These are phyloP conservation scores for Hygrophila difformis DNA, from an alignment of 257 asterid genomes.

Conservation along the genomic window DNA sequence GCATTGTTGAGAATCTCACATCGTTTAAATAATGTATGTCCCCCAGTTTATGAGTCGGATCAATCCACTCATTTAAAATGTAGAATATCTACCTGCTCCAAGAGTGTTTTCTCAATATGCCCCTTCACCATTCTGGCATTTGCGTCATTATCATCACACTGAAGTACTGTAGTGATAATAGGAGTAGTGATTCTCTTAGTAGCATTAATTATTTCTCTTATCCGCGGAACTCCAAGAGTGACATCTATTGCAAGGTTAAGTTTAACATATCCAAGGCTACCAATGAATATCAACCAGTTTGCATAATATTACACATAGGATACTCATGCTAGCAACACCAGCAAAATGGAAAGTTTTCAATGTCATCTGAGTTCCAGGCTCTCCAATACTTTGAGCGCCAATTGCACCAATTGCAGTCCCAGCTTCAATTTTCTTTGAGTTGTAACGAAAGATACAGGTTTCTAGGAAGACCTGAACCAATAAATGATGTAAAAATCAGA, in stretches of 20 bases:
- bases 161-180: constrained; percentile 59
- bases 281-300: constrained; percentile 10
- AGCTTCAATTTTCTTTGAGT: constrained; percentile 59
- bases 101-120: constrained; percentile 70
- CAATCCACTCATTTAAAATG: constrained; percentile 7
- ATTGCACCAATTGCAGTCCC: constrained; percentile 97
- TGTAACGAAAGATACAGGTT: constrained; percentile 75
- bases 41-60: no score
- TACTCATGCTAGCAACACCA: constrained; percentile 99
- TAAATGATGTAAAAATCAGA: constrained; percentile 13
- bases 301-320: constrained; percentile 30
- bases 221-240: constrained; percentile 97
- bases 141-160: constrained; percentile 29
- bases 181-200: constrained; percentile 83
- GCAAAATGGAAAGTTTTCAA: constrained; percentile 98
- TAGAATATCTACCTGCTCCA: constrained; percentile 61
- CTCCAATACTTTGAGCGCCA: constrained; percentile 97
- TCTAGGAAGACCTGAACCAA: constrained; percentile 62
- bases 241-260: constrained; percentile 66
- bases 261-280: constrained; percentile 18
- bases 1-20: no score
- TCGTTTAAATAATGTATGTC: no score
- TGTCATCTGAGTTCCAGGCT: constrained; percentile 99
- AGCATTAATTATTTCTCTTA: constrained; percentile 81
- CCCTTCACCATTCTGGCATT: constrained; percentile 64